Base-by-base conservation (phyloP, 768 basidiomycete species). In the Auriscalpium orientale region DNA sequence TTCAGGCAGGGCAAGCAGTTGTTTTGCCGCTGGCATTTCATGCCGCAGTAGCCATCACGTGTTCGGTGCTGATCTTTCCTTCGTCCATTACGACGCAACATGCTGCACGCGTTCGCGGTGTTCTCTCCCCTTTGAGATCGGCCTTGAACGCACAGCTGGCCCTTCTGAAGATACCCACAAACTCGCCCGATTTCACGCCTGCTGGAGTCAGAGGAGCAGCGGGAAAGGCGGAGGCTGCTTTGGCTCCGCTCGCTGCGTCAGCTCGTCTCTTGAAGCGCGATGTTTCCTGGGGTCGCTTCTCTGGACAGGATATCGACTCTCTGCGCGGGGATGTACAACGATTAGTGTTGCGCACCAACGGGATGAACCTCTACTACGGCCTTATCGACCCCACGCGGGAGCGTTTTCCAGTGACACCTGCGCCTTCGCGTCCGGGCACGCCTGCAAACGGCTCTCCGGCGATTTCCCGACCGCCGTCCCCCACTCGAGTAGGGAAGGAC, bases 341-440 rank as follows among this genome's bases (percentile, higher is more conserved):
- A 4, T 72, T 87, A 58, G 74, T 77, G 4, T 80, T 79, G 11
- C 72, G 82, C 8, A 77, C 79, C n/a, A 75, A 83, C 58, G 87
- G 87, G 16, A 74, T 89, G 75, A 71, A 68, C 18, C 66, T 79
- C 40, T 89, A 85, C 63, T 88, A 84, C 58, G 68, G 67, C 0
- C 64, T 89, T n/a, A 76, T 86, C 10, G 84, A 89, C 59, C 80
- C 84, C 0, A 77, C 76, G 18, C 68, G 81, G 44, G 81, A 84
- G 62, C 74, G 67, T 53, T 87, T 87, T 60, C 60, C 55, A 3
- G 54, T 61, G 15, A 56, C 60, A 2, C 60, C 57, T 43, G 54
- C 45, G 0, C 57, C 51, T 8, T 59, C 58, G 10, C 47, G 33
- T 43, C 51, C 54, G 11, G 57, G 47, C 20, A 58, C 57, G 22